A percentile compares a stretch with the other conserved stretches of the same genome.
Conservation (phyloP, 345 rosid species). For the Turnera subulata region DNA sequence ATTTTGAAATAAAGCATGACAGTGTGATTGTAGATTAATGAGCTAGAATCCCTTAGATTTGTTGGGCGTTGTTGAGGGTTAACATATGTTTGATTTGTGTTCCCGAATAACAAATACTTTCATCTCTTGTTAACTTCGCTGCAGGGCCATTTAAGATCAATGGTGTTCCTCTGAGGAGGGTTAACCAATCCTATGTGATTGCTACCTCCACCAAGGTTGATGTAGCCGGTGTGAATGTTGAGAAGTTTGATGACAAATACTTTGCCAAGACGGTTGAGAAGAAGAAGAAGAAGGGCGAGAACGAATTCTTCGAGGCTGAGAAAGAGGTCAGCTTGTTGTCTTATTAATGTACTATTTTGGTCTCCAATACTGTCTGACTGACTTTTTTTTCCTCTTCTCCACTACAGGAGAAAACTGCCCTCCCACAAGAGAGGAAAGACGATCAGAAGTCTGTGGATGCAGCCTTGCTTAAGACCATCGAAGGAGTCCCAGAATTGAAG, state of each 20-base stretch:
- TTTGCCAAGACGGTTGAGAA: slow-evolving; percentile 55
- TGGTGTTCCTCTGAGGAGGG: slow-evolving; percentile 70
- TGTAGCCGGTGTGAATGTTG: slow-evolving; percentile 55
- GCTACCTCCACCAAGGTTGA: slow-evolving; percentile 70
- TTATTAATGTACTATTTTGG: background rate
- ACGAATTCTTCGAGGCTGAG: slow-evolving; percentile 75
- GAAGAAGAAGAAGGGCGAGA: slow-evolving; percentile 70
- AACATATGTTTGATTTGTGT: background rate
- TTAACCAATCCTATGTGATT: slow-evolving; percentile 59
- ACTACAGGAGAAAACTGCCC: slow-evolving; percentile 53
- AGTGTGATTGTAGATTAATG: too few relatives aligned
- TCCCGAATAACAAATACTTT: background rate
- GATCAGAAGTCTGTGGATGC: slow-evolving; percentile 74
- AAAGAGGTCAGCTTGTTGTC: slow-evolving; percentile 37
- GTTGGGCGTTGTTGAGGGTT: too few relatives aligned
- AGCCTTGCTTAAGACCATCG: slow-evolving; percentile 55
- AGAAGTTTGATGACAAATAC: slow-evolving; percentile 34
- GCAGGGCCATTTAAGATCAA: slow-evolving; percentile 73
- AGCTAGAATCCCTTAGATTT: too few relatives aligned
- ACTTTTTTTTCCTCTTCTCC: background rate
- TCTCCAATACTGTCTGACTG: too few relatives aligned
- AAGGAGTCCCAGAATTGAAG: slow-evolving; percentile 68
- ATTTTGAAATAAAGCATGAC: too few relatives aligned
- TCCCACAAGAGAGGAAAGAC: slow-evolving; percentile 78
- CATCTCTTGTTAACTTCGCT: background rate